Evolutionary conservation across 179 eudicot species (phyloP), one percentile per base, ranked within the genome.

Genomic region (Camellia oleifera): DNA sequence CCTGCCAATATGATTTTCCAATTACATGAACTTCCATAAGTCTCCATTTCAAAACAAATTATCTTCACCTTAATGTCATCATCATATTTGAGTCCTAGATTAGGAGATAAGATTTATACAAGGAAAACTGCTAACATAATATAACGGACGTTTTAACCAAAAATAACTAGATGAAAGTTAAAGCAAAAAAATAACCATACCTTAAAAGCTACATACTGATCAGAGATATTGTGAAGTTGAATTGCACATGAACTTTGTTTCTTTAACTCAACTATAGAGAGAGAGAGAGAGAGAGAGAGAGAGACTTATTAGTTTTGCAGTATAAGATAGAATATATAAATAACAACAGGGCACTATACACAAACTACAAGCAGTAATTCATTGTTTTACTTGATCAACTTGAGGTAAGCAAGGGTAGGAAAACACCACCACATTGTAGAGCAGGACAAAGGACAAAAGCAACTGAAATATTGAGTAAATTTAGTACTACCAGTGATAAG

Each of bases 151-250:
- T 42, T 26, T 70, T 4, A 78, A 70, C 71, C 52, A 46, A 62
- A 77, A 71, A 9, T 17, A 50, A 54, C 7, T 11, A 12, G 0
- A 20, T 62, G 69, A 69, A 8, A 77, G 46, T 54, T 20, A 69
- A 32, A 58, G 74, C 15, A 76, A 73, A 4, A 61, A 71, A 77
- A 18, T 75, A 83, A 32, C 57, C 60, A 54, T 58, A 92, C 97
- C 97, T 92, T 92, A 85, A 88, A 92, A 82, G 92, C 93, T 69
- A 92, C 89, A 86, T 81, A 79, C 66, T 89, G 90, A 80, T 89
- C 88, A 13, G 90, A 81, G 72, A 77, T 75, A 85, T 92, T 92
- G 85, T 75, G 77, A 64, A 92, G 93, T 78, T 88, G 91, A 78
- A 92, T 84, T 8, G 89, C 81, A 85, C 93, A 91, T 13, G 92